phyloP scores from a whole-genome alignment of 768 basidiomycete species.

The Daedaleopsis nitida region DNA sequence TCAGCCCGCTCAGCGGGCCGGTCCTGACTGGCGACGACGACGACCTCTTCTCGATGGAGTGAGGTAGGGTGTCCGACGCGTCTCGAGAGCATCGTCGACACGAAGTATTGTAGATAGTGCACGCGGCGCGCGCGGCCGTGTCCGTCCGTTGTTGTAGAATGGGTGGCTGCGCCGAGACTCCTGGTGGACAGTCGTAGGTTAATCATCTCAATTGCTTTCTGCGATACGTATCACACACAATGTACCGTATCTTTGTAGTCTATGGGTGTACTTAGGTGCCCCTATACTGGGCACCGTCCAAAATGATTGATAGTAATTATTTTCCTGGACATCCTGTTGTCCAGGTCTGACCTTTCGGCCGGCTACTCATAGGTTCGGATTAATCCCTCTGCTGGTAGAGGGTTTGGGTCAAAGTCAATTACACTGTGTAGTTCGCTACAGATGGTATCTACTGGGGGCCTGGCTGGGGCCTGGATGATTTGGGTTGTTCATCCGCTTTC shows the following conservation, averaged over 20 bases:
- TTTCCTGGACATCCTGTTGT: too few relatives aligned
- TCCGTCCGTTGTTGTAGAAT: constrained; percentile 1
- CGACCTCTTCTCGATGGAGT: constrained; percentile 70
- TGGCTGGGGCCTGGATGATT: too few relatives aligned
- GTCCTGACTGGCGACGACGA: constrained; percentile 66
- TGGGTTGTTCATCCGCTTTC: too few relatives aligned
- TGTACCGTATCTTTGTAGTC: neutral
- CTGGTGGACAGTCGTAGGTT: constrained; percentile 3
- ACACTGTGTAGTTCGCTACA: too few relatives aligned
- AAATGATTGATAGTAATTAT: neutral
- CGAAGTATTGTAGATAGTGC: constrained; percentile 12
- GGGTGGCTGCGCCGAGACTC: neutral
- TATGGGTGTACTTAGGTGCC: neutral
- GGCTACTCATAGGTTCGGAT: too few relatives aligned
- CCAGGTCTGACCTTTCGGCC: too few relatives aligned
- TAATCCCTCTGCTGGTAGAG: too few relatives aligned
- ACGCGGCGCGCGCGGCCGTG: neutral
- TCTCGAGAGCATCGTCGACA: too few relatives aligned
- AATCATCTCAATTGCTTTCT: neutral
- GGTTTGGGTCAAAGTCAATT: too few relatives aligned
- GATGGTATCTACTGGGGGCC: too few relatives aligned
- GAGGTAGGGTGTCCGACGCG: too few relatives aligned
- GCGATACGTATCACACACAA: neutral
- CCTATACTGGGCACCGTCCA: neutral
- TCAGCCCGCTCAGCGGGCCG: constrained; percentile 66